Base-by-base conservation (phyloP, 495 filamentous ascomycete species). In the Penicillium nucicola region DNA sequence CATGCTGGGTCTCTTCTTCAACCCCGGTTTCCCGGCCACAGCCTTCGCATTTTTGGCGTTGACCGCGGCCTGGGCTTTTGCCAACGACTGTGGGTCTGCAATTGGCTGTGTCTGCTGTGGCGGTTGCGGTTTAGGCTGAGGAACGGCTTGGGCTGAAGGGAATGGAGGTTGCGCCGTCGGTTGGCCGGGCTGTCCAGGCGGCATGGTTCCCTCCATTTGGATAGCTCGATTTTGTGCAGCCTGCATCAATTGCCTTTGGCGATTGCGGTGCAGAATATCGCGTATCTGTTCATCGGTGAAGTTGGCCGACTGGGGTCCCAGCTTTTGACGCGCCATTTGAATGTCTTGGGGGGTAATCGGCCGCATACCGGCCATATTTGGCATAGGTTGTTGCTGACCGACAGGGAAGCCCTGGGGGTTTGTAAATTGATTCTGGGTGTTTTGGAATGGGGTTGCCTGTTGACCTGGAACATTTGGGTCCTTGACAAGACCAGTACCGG, bases 1-100 rank as follows among this genome's bases (percentile, higher is more conserved):
- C 34, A 75, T 76, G 48, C 70, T 79, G 7, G 79, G 60, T 45
- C 85, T 79, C 66, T 88, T 89, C 55, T 74, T 77, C 25, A 62
- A 31, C 70, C 58, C 25, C 56, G 66, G 56, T 64, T 78, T 68
- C 8, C 52, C 45, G 42, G 62, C 17, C 46, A 63, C 25, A 4
- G 44, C 60, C 40, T 69, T 74, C 2, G 54, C 48, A 13, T 33
- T 49, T 42, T 72, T 74, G 1, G 42, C 58, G 38, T 57, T 19
- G 15, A 52, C 18, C 47, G 44, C 62, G 48, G 61, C 20, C 45
- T 60, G 59, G 11, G 57, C 37, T 52, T 67, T 66, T 31, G 56
- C 20, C 12, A 43, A 42, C n/a, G 46, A 43, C 35, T 58, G 62
- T 14, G 58, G 53, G 10, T 43, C 33, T 4, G 45, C 28, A 38